Evolutionary conservation across 2,329 filamentous ascomycete genomes (phyloP).

Genomic region (Drechslerella coelobrocha): DNA sequence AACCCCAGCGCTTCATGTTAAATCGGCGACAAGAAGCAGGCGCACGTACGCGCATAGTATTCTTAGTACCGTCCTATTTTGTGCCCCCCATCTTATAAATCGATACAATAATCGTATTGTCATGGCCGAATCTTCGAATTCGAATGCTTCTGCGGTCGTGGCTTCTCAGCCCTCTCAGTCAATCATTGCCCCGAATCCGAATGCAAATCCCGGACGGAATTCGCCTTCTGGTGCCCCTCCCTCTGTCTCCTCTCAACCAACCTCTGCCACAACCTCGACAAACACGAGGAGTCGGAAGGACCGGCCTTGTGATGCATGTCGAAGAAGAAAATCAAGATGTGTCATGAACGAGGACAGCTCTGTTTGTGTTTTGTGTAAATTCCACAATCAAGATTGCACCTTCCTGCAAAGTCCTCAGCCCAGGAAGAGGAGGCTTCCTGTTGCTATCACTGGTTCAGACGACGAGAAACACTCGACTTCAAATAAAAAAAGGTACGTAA

Average conservation of each 20-base stretch:
- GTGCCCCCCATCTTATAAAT: slow-evolving; percentile 43
- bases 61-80: slow-evolving; percentile 22
- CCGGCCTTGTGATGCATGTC: slow-evolving; percentile 75
- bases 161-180: slow-evolving; percentile 41
- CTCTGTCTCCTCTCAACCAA: slow-evolving; percentile 29
- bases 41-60: slow-evolving; percentile 37
- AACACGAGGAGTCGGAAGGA: slow-evolving; percentile 60
- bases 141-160: slow-evolving; percentile 21
- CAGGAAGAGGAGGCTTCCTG: slow-evolving; percentile 78
- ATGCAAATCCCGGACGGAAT: slow-evolving; percentile 48
- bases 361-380: slow-evolving; percentile 77
- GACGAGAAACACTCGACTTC: slow-evolving; percentile 63
- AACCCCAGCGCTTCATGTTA: slow-evolving; percentile 37
- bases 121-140: slow-evolving; percentile 48
- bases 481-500: slow-evolving; percentile 71
- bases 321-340: slow-evolving; percentile 76
- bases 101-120: slow-evolving; percentile 49
- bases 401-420: slow-evolving; percentile 77
- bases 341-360: slow-evolving; percentile 77
- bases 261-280: slow-evolving; percentile 48
- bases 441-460: slow-evolving; percentile 60
- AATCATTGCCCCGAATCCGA: slow-evolving; percentile 32
- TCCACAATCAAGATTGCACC: slow-evolving; percentile 79
- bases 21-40: slow-evolving; percentile 47
- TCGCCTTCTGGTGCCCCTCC: slow-evolving; percentile 47